A percentile compares a stretch with the other conserved stretches of the same genome.
Evolutionary conservation across 2,329 filamentous ascomycete genomes (phyloP).

Genomic region (Thielaviopsis punctulata): DNA sequence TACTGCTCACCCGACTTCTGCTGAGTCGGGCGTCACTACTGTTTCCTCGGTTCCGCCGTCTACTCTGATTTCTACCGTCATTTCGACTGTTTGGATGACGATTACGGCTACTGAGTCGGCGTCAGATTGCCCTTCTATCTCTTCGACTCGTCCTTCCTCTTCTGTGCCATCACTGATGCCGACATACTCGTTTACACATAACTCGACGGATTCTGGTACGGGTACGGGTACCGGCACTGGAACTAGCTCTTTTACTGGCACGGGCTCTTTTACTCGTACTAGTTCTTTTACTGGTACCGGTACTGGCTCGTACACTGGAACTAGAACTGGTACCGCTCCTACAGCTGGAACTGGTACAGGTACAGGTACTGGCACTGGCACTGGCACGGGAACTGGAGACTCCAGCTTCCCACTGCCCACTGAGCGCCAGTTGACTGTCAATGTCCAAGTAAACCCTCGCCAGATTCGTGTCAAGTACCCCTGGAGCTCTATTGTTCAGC

Average conservation of each 20-base stretch:
- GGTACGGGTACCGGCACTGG: conserved; percentile 4
- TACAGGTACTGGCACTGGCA: not conserved
- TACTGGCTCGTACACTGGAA: not conserved
- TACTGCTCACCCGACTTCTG: not conserved
- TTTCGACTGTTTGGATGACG: not conserved
- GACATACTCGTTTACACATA: not conserved
- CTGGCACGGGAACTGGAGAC: not conserved
- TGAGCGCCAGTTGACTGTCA: not conserved
- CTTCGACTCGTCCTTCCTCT: not conserved
- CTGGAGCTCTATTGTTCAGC: conserved; percentile 6
- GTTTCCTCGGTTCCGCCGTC: not conserved
- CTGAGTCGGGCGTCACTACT: not conserved
- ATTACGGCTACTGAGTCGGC: not conserved
- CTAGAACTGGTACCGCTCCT: not conserved
- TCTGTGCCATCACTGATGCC: not conserved
- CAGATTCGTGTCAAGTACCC: conserved; percentile 1
- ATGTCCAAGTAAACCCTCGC: conserved; percentile 4
- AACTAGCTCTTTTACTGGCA: not conserved
- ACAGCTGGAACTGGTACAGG: conserved; percentile 2
- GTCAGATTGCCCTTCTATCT: not conserved
- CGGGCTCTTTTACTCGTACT: not conserved
- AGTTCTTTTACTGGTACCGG: not conserved
- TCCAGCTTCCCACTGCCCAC: not conserved
- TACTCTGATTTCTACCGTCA: not conserved
- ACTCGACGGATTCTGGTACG: not conserved